A percentile compares a stretch with the other conserved stretches of the same genome.
Conservation (phyloP, 352 stramenopile genomes). For the Pythium folliculosum region DNA sequence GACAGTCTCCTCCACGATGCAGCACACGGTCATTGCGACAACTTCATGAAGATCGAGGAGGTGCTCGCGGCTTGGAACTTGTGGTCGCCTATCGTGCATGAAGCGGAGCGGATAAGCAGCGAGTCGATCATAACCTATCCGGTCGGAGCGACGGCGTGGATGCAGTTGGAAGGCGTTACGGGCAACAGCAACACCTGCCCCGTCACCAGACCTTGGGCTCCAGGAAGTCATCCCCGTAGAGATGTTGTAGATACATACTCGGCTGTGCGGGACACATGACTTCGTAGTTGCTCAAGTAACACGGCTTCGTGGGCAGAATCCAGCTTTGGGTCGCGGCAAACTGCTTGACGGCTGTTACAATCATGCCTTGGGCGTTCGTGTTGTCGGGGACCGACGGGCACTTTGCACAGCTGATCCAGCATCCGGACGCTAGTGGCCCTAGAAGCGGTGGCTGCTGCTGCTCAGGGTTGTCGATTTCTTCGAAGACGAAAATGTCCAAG, state of each 20-base stretch:
- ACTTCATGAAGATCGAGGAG: conserved; percentile 50
- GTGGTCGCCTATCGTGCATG: conserved; percentile 56
- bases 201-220: conserved; percentile 10
- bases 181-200: not conserved
- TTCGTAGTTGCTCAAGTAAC: conserved; percentile 44
- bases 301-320: conserved; percentile 34
- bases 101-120: not conserved
- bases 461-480: conserved; percentile 32
- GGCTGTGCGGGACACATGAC: conserved; percentile 53
- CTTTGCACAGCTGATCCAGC: conserved; percentile 51
- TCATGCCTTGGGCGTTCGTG: conserved; percentile 22
- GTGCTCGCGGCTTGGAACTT: conserved; percentile 61
- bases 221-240: conserved; percentile 57
- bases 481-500: conserved; percentile 66
- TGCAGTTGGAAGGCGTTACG: conserved; percentile 2
- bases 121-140: conserved; percentile 20
- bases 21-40: conserved; percentile 1
- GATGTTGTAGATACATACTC: conserved; percentile 51
- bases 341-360: not conserved
- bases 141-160: conserved; percentile 18
- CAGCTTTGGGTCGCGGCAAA: conserved; percentile 10
- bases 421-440: conserved; percentile 36
- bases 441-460: conserved; percentile 33
- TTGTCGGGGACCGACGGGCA: conserved; percentile 39
- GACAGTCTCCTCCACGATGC: conserved; percentile 22